These are phyloP conservation scores for Kwoniella bestiolae DNA, from an alignment of 768 basidiomycete species.

Conservation along the genomic window DNA sequence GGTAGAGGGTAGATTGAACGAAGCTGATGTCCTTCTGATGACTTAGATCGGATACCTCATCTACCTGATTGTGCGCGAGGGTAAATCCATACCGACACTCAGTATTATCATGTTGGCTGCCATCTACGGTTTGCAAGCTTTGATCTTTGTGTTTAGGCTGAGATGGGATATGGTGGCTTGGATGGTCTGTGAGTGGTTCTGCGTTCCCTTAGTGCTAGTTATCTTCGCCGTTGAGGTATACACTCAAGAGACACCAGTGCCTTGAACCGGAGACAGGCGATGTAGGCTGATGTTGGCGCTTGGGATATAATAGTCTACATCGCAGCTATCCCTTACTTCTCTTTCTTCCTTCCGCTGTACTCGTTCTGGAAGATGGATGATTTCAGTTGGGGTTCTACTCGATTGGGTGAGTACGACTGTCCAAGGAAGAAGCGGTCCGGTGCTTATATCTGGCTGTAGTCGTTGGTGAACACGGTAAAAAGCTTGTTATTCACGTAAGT, in stretches of 20 bases:
- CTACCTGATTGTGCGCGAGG: conserved; percentile 71
- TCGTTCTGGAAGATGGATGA: conserved; percentile 99
- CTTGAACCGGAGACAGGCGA: no score
- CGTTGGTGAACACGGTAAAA: conserved; percentile 92
- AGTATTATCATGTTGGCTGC: conserved; percentile 92
- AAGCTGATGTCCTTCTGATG: no score
- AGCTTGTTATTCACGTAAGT: conserved; percentile 88
- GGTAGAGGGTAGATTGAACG: not conserved
- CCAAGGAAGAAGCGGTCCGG: not conserved
- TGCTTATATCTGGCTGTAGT: conserved; percentile 63
- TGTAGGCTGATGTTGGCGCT: not conserved
- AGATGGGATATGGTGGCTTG: conserved; percentile 95
- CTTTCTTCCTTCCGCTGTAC: conserved; percentile 91
- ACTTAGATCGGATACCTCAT: conserved; percentile 82
- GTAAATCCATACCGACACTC: conserved; percentile 72
- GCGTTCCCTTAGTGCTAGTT: not conserved
- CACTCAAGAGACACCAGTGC: no score
- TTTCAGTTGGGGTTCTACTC: conserved; percentile 71
- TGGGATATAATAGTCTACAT: conserved; percentile 80
- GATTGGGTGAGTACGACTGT: conserved; percentile 74
- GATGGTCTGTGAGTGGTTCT: conserved; percentile 54
- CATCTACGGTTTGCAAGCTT: conserved; percentile 89
- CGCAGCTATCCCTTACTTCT: conserved; percentile 88
- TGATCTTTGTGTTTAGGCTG: conserved; percentile 86
- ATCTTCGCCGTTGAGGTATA: no score